Conservation (phyloP, 1,284 basidiomycete species). For the Lignosus rhinocerotis region DNA sequence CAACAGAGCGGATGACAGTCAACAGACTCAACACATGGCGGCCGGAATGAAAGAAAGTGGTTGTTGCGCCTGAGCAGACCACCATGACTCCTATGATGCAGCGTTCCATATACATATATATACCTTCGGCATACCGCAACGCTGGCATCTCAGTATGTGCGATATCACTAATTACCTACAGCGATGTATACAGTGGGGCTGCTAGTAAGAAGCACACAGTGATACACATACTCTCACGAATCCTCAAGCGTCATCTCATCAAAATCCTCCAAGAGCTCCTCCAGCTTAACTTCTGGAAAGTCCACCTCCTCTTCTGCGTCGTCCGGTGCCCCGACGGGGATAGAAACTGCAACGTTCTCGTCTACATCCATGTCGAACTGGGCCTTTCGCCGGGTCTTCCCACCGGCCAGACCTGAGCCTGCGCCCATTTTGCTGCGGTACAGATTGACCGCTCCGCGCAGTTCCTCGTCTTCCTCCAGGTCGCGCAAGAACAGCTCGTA, state of each 20-base stretch:
- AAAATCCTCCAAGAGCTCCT: slow-evolving; percentile 92
- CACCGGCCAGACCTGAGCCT: slow-evolving; percentile 47
- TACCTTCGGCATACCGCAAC: too few species aligned
- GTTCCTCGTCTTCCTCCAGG: slow-evolving; percentile 94
- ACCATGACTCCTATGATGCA: too few species aligned
- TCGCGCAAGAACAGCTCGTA: slow-evolving; percentile 97
- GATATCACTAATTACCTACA: too few species aligned
- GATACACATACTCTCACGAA: slow-evolving; percentile 3
- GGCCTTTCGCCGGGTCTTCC: slow-evolving; percentile 47
- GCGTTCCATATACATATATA: too few species aligned
- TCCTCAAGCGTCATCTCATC: slow-evolving; percentile 77
- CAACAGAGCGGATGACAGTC: too few species aligned
- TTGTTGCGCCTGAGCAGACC: too few species aligned
- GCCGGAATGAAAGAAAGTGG: too few species aligned
- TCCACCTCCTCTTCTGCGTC: slow-evolving; percentile 81
- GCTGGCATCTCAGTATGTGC: too few species aligned
- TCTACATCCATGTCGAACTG: slow-evolving; percentile 78
- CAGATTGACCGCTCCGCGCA: slow-evolving; percentile 87
- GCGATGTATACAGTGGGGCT: too few species aligned
- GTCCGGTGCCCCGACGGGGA: slow-evolving; percentile 33
- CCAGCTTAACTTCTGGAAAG: slow-evolving; percentile 86
- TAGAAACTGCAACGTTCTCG: slow-evolving; percentile 40
- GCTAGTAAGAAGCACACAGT: neutral
- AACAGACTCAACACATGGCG: too few species aligned
- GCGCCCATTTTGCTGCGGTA: slow-evolving; percentile 69